phyloP scores from a whole-genome alignment of 2,329 filamentous ascomycete genomes.

The Pochonia chlamydosporia region DNA sequence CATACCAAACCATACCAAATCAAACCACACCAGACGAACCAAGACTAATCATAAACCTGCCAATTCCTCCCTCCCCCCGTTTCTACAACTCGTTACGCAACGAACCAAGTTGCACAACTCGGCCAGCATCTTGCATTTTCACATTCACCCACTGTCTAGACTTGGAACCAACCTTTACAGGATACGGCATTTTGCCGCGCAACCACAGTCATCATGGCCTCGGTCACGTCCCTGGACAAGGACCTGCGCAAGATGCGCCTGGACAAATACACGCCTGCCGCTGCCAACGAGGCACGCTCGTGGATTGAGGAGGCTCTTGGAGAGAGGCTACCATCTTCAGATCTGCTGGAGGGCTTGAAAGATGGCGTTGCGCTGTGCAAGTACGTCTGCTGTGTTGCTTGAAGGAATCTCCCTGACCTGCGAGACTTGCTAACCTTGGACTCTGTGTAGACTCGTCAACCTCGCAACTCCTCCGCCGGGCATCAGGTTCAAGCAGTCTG shows the following conservation, averaged over 20 bases:
- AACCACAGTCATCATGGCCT: constrained; percentile 61
- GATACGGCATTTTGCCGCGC: neutral
- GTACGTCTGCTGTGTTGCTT: constrained; percentile 42
- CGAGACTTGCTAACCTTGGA: too few species aligned
- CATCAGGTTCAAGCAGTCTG: constrained; percentile 83
- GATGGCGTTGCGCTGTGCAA: constrained; percentile 92
- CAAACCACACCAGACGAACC: too few species aligned
- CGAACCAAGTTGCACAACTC: too few species aligned
- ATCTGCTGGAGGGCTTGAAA: constrained; percentile 80
- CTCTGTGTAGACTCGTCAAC: constrained; percentile 70
- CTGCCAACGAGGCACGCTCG: constrained; percentile 73
- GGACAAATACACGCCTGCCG: constrained; percentile 86
- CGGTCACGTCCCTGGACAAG: constrained; percentile 87
- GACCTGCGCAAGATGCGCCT: constrained; percentile 91
- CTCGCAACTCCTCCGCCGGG: constrained; percentile 69
- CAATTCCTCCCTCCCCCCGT: too few species aligned
- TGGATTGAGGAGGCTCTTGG: constrained; percentile 85
- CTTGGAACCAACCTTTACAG: neutral
- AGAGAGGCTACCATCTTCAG: constrained; percentile 63
- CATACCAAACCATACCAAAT: too few species aligned
- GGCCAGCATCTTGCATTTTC: too few species aligned
- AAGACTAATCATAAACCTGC: too few species aligned
- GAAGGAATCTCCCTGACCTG: neutral
- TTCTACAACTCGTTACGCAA: too few species aligned
- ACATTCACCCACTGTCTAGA: too few species aligned